Conservation (phyloP, 345 rosid species). For the Cardamine chenopodiifolia region DNA sequence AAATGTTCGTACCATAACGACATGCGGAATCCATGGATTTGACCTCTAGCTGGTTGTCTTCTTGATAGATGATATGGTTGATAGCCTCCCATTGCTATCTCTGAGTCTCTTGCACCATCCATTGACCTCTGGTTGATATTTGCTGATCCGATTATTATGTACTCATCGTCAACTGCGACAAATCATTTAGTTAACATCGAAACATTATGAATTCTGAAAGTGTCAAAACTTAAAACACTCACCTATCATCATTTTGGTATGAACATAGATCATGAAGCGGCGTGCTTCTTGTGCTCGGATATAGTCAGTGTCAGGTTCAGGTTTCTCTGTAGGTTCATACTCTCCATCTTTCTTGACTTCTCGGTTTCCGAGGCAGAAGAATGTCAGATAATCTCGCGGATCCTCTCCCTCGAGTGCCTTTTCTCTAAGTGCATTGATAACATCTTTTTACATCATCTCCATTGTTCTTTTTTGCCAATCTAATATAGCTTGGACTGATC, state of each 20-base stretch:
- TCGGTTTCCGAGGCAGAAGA: constrained; percentile 94
- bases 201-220: not conserved
- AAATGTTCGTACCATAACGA: constrained; percentile 95
- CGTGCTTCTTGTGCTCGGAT: constrained; percentile 89
- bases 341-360: constrained; percentile 89
- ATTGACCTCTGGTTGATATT: constrained; percentile 97
- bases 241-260: constrained; percentile 99
- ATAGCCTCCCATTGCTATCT: constrained; percentile 97
- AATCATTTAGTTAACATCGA: not conserved
- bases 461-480: constrained; percentile 96
- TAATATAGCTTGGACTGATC: constrained; percentile 89
- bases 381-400: constrained; percentile 84
- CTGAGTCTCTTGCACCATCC: constrained; percentile 99
- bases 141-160: constrained; percentile 94
- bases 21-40: constrained; percentile 96
- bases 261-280: constrained; percentile 98
- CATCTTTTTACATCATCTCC: constrained; percentile 96
- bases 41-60: constrained; percentile 86
- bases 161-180: constrained; percentile 91
- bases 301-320: constrained; percentile 86
- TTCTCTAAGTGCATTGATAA: constrained; percentile 71
- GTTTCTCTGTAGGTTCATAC: constrained; percentile 78
- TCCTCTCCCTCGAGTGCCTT: constrained; percentile 66
- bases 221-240: constrained; percentile 19
- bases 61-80: constrained; percentile 82